Base-by-base conservation (phyloP, 192 early-diverging fungal genomes). In the Podila minutissima region DNA sequence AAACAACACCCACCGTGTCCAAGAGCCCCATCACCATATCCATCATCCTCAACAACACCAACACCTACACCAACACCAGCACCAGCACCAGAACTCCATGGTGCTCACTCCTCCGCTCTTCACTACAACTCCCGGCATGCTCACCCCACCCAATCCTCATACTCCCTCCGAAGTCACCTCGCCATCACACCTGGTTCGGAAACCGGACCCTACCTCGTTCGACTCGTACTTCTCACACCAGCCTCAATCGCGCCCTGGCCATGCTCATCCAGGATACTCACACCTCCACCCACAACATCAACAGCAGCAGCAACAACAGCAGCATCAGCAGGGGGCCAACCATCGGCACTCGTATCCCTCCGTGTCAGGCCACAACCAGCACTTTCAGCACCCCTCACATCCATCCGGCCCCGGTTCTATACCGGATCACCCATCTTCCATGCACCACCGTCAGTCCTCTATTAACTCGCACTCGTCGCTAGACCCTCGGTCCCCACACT, bases 151-250 rank as follows among this genome's bases (percentile, higher is more conserved):
- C 53, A 55, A 55, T 22, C 20, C 24, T n/a, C 53, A 55, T 22
- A 55, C 53, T 3, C 53, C 53, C 11, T 55, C 53, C 53, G 53
- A 55, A 17, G 53, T 26, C 9, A 55, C 53, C 22, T 55, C 53
- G 10, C 53, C 53, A n/a, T 55, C 53, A 24, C 53, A 55, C n/a
- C 53, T 26, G 9, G 24, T 26, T 5, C 53, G 53, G 53, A 55
- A 55, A 55, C 53, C 20, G 53, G 53, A 55, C 24, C 53, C 53
- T 55, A 12, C 53, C 0, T 55, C 53, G 5, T 55, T 24, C 24
- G 53, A 55, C 24, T 55, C 53, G 53, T 55, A 55, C 53, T 55
- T 55, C 24, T 55, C 53, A 22, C 53, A 55, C 24, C 53, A 55
- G 53, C 53, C 53, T 26, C 53, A 55, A 26, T 55, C 53, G 4